These are phyloP conservation scores for Calycina herbarum DNA, from an alignment of 2,329 filamentous ascomycete species.

Conservation along the genomic window DNA sequence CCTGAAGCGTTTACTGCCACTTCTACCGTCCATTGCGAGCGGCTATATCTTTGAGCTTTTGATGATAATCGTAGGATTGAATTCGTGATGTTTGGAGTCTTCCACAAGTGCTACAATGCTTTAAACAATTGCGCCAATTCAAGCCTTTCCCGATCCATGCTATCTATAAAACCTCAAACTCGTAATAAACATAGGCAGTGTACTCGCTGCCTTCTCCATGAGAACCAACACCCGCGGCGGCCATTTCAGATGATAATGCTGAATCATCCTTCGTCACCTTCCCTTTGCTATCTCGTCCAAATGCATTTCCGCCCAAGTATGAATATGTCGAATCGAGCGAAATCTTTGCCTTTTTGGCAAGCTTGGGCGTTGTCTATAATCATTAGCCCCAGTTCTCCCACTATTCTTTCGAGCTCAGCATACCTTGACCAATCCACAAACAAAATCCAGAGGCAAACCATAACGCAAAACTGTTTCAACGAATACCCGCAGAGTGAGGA, in stretches of 20 bases:
- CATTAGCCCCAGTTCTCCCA: constrained; percentile 21
- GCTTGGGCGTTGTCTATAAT: constrained; percentile 75
- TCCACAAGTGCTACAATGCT: constrained; percentile 29
- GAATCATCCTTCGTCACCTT: constrained; percentile 88
- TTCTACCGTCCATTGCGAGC: no score
- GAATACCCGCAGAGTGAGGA: constrained; percentile 87
- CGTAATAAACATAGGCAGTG: constrained; percentile 95
- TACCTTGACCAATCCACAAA: constrained; percentile 83
- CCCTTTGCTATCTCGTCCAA: constrained; percentile 91
- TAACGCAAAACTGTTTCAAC: constrained; percentile 98
- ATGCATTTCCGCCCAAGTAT: constrained; percentile 91
- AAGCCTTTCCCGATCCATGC: constrained; percentile 12
- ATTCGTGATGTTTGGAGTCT: constrained; percentile 14
- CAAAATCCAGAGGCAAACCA: constrained; percentile 86
- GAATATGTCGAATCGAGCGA: constrained; percentile 82
- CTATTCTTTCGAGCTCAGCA: constrained; percentile 31
- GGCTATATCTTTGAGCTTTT: no score
- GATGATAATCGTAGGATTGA: constrained; percentile 8
- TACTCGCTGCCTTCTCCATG: constrained; percentile 78
- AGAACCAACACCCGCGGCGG: constrained; percentile 64
- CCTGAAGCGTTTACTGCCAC: no score
- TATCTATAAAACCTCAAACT: constrained; percentile 69
- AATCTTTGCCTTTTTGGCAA: constrained; percentile 74
- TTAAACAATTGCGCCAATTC: constrained; percentile 24
- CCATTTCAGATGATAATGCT: constrained; percentile 77